These are phyloP conservation scores for Kalmanozyma brasiliensis DNA, from an alignment of 1,284 basidiomycete species.

Conservation along the genomic window DNA sequence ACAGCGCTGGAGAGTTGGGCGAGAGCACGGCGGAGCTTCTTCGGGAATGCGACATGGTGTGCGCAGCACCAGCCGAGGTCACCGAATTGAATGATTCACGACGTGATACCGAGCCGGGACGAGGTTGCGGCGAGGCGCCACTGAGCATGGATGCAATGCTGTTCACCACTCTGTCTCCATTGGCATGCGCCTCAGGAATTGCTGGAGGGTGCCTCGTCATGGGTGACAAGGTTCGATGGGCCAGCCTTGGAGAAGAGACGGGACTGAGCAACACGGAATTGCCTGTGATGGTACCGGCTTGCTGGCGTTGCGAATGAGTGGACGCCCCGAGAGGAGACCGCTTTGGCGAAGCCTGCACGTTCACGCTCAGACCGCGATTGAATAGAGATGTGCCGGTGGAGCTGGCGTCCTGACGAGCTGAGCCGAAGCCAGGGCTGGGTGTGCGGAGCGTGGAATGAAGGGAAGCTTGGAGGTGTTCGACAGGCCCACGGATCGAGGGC, in stretches of 20 bases:
- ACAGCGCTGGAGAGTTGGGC: conserved; percentile 31
- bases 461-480: conserved; percentile 36
- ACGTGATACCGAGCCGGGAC: conserved; percentile 34
- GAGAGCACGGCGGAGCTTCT: conserved; percentile 44
- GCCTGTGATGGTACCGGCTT: background rate
- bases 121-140: conserved; percentile 8
- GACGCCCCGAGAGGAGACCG: conserved; percentile 37
- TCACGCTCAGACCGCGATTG: conserved; percentile 28
- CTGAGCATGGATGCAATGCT: conserved; percentile 45
- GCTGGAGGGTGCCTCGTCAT: conserved; percentile 26
- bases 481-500: conserved; percentile 20
- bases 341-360: conserved; percentile 38
- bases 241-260: conserved; percentile 38
- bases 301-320: conserved; percentile 18
- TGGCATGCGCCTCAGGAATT: conserved; percentile 23
- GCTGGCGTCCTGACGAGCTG: conserved; percentile 15
- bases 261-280: conserved; percentile 30
- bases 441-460: conserved; percentile 20
- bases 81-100: conserved; percentile 46
- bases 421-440: conserved; percentile 22
- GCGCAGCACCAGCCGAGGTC: conserved; percentile 26
- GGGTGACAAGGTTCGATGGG: conserved; percentile 38
- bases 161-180: conserved; percentile 32
- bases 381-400: conserved; percentile 23
- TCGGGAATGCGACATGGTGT: conserved; percentile 45